These are phyloP conservation scores for Linnemannia exigua DNA, from an alignment of 192 early-diverging fungal species.

Conservation along the genomic window DNA sequence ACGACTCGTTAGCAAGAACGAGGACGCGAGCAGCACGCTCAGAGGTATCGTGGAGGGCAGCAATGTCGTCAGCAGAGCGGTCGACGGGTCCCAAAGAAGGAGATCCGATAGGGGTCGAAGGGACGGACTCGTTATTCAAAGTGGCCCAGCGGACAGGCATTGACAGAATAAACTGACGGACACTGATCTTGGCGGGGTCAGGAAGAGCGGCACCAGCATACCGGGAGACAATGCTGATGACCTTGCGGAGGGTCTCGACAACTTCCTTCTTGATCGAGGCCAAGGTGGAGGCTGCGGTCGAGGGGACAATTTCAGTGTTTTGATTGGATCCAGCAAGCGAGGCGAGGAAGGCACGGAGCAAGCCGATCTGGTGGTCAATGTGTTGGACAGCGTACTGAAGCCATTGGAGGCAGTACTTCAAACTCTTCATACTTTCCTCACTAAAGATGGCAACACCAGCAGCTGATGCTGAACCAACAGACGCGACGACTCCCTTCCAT, in stretches of 20 bases:
- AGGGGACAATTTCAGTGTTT: conserved; percentile 39
- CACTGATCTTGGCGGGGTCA: conserved; percentile 81
- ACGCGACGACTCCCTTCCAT: conserved; percentile 76
- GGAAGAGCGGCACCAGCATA: conserved; percentile 91
- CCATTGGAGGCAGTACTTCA: conserved; percentile 93
- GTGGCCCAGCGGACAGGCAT: conserved; percentile 85
- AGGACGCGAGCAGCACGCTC: conserved; percentile 75
- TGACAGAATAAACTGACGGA: conserved; percentile 86
- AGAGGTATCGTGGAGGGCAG: conserved; percentile 53
- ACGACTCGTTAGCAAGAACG: conserved; percentile 77
- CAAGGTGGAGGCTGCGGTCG: conserved; percentile 59
- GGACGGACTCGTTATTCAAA: conserved; percentile 58
- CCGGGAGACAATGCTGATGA: conserved; percentile 88
- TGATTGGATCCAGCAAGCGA: conserved; percentile 53
- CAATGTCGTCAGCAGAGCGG: conserved; percentile 34
- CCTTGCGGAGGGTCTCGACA: conserved; percentile 85
- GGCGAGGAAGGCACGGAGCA: conserved; percentile 71
- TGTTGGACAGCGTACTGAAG: conserved; percentile 86
- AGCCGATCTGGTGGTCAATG: conserved; percentile 75
- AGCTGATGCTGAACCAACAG: conserved; percentile 71
- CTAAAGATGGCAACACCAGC: conserved; percentile 84
- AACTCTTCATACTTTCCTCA: conserved; percentile 89
- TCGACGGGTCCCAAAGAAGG: conserved; percentile 54
- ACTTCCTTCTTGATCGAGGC: conserved; percentile 83
- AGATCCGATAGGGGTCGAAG: conserved; percentile 59